phyloP scores from a whole-genome alignment of 306 rosid genomes.

The Hippophae gyantsensis region DNA sequence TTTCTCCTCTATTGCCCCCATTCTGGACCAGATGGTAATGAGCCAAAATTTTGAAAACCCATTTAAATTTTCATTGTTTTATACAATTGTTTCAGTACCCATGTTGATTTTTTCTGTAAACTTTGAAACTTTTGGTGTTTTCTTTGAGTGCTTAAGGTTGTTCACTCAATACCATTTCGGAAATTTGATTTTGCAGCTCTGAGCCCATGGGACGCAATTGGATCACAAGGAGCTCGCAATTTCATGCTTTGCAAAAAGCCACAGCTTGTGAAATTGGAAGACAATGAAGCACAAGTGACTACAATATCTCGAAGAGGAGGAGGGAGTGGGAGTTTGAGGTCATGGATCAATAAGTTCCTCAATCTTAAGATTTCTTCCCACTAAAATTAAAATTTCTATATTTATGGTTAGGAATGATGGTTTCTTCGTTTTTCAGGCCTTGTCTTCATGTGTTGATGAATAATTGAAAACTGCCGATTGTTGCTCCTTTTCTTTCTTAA shows the following conservation, averaged over 20 bases:
- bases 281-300: constrained; percentile 5
- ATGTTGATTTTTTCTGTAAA: no score
- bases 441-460: not conserved
- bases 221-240: constrained; percentile 69
- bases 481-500: no score
- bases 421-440: not conserved
- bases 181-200: constrained; percentile 41
- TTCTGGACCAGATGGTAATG: constrained; percentile 63
- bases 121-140: no score
- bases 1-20: constrained; percentile 67
- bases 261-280: constrained; percentile 25
- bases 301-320: constrained; percentile 33
- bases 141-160: no score
- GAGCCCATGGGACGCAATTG: constrained; percentile 72
- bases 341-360: constrained; percentile 81
- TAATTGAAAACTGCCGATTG: no score
- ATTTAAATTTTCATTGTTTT: not conserved
- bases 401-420: not conserved
- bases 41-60: not conserved
- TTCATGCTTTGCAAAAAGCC: constrained; percentile 89
- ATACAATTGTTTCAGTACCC: not conserved
- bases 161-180: not conserved
- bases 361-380: constrained; percentile 63
- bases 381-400: not conserved
- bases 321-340: constrained; percentile 53